Evolutionary conservation across 1,284 basidiomycete genomes (phyloP), one percentile per base, ranked within the genome.

Genomic region (Grifola frondosa): DNA sequence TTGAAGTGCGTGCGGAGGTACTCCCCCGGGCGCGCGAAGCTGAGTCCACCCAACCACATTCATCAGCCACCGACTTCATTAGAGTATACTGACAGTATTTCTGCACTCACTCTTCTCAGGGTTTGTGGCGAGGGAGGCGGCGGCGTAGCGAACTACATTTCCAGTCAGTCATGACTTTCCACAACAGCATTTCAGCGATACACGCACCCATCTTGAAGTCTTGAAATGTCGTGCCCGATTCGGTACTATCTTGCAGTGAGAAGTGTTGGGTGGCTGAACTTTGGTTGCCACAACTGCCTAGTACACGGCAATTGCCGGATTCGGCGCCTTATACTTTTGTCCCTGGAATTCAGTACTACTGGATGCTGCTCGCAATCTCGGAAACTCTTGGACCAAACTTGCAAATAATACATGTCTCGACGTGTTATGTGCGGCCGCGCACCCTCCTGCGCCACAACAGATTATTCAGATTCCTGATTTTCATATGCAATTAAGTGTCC

Each of bases 1-100:
- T 99, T 99, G 86, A 97, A 99, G 79, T 99, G 97, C 48, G 96
- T 97, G 61, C 95, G 91, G 66, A 98, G 84, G 80, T 98, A 97
- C 77, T 95, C 89, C 95, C 95, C 64, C 91, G 88, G 52, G 95
- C 90, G 66, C 83, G 88, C 63, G 93, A 85, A 69, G 89, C 91
- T 95, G 56, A 34, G 49, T 48, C 49, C 45, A 55, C n/a, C n/a
- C n/a, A 50, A 52, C 49, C 48, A 45, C 41, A 50, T 50, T 23
- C 35, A 34, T 53, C 34, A 57, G 37, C 46, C 28, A 32, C 41
- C 25, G 44, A n/a, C n/a, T n/a, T 40, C 22, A 31, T 36, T 29
- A 30, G 11, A 10, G 22, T 16, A 40, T 37, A 44, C 17, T 30
- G 37, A 40, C 40, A 40, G 37, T 33, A 23, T 40, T 36, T 45